phyloP scores from a whole-genome alignment of 352 stramenopile species.

The Saprolegnia diclina region DNA sequence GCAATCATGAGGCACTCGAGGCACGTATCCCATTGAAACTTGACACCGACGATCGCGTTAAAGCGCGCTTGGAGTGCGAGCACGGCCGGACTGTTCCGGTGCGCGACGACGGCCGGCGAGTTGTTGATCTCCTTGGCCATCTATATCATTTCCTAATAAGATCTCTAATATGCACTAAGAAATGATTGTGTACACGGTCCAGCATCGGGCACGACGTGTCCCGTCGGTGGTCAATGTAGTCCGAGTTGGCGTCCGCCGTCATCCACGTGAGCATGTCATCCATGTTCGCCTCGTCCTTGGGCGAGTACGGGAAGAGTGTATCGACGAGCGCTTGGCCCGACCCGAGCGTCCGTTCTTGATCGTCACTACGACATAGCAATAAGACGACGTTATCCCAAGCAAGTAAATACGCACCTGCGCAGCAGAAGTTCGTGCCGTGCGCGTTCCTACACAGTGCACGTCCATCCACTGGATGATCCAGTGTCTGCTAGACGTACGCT shows the following conservation, averaged over 20 bases:
- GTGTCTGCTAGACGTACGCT: conserved; percentile 36
- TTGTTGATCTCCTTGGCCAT: conserved; percentile 56
- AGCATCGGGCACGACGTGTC: conserved; percentile 75
- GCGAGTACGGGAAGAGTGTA: conserved; percentile 61
- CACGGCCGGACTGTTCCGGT: conserved; percentile 42
- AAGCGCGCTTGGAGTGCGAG: conserved; percentile 58
- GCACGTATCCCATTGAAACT: conserved; percentile 74
- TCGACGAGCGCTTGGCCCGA: conserved; percentile 77
- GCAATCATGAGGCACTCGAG: conserved; percentile 78
- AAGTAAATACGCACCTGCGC: conserved; percentile 32
- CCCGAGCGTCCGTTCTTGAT: conserved; percentile 75
- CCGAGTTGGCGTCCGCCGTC: conserved; percentile 63
- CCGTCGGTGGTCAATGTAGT: conserved; percentile 71
- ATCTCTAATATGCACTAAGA: not conserved
- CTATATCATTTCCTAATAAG: conserved; percentile 19
- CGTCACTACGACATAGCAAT: conserved; percentile 40
- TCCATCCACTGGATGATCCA: not conserved
- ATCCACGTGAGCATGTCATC: conserved; percentile 70
- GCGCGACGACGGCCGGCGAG: conserved; percentile 48
- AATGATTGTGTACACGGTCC: conserved; percentile 27
- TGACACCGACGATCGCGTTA: conserved; percentile 45
- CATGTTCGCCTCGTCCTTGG: conserved; percentile 37
- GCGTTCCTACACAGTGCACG: conserved; percentile 32
- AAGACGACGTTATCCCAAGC: not conserved
- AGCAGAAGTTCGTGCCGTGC: conserved; percentile 56